Evolutionary conservation across 148 eudicot species (phyloP).

Genomic region (Oxyria digyna): DNA sequence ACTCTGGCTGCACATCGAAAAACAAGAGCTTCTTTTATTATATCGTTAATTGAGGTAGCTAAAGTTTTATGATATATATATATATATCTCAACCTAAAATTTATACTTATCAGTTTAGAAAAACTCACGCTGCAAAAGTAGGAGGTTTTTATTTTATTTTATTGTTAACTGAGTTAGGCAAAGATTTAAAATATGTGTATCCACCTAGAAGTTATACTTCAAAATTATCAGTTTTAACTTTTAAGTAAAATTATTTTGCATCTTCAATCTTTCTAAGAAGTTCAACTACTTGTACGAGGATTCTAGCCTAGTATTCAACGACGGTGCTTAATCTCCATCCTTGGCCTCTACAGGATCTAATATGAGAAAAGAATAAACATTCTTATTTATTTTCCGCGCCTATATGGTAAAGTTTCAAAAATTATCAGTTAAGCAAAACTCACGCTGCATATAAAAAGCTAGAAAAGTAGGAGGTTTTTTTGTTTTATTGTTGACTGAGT

Average conservation of each 20-base stretch:
- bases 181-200: background rate
- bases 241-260: background rate
- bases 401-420: background rate
- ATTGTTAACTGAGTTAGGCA: background rate
- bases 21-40: background rate
- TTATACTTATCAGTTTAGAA: no score
- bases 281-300: background rate
- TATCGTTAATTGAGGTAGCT: no score
- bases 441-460: constrained; percentile 40
- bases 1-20: constrained; percentile 26
- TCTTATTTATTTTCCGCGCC: background rate
- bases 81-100: no score
- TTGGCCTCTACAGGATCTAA: background rate
- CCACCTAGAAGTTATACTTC: background rate
- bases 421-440: constrained; percentile 66
- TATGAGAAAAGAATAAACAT: background rate
- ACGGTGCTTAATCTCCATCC: background rate
- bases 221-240: background rate
- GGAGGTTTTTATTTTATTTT: background rate
- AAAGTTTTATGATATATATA: no score
- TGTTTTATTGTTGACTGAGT: background rate
- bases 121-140: background rate
- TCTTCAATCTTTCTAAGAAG: background rate
- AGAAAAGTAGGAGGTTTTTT: background rate
- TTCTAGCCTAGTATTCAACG: background rate